A percentile compares a stretch with the other conserved stretches of the same genome.
These are phyloP conservation scores for Phialemoniopsis sp. DNA, from an alignment of 2,329 filamentous ascomycete species.

Conservation along the genomic window DNA sequence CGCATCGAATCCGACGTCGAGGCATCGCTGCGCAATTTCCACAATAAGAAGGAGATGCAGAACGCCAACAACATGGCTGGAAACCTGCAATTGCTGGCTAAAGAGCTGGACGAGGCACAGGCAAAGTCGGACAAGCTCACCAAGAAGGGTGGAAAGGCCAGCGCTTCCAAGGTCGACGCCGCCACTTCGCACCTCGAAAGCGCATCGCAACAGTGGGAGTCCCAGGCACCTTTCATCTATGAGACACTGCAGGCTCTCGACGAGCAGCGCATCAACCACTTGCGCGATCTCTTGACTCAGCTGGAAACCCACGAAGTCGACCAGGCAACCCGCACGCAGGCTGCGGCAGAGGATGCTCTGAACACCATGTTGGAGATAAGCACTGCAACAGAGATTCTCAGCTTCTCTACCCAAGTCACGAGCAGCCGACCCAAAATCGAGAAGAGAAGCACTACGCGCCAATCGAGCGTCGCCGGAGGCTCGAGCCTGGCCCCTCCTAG, in stretches of 20 bases:
- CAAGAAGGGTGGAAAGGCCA: constrained; percentile 74
- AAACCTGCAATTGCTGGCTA: constrained; percentile 77
- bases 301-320: constrained; percentile 92
- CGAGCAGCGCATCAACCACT: constrained; percentile 81
- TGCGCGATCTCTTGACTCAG: constrained; percentile 88
- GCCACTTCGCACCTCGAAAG: constrained; percentile 71
- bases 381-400: constrained; percentile 81
- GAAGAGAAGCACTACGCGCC: constrained; percentile 35
- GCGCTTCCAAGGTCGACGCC: constrained; percentile 70
- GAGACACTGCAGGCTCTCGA: constrained; percentile 89
- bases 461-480: constrained; percentile 30
- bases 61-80: constrained; percentile 77
- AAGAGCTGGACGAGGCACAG: constrained; percentile 78
- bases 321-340: constrained; percentile 70
- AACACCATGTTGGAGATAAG: constrained; percentile 81
- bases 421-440: constrained; percentile 39
- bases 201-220: constrained; percentile 84
- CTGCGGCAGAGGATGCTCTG: constrained; percentile 73
- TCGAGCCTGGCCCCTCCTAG: constrained; percentile 22
- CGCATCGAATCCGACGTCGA: constrained; percentile 90
- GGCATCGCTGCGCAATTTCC: constrained; percentile 72
- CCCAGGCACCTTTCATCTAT: constrained; percentile 90
- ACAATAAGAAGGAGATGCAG: constrained; percentile 69
- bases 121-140: constrained; percentile 81
- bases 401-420: constrained; percentile 49